A percentile compares a stretch with the other conserved stretches of the same genome.
Conservation (phyloP, 306 rosid species). For the Crotalaria pallida region DNA sequence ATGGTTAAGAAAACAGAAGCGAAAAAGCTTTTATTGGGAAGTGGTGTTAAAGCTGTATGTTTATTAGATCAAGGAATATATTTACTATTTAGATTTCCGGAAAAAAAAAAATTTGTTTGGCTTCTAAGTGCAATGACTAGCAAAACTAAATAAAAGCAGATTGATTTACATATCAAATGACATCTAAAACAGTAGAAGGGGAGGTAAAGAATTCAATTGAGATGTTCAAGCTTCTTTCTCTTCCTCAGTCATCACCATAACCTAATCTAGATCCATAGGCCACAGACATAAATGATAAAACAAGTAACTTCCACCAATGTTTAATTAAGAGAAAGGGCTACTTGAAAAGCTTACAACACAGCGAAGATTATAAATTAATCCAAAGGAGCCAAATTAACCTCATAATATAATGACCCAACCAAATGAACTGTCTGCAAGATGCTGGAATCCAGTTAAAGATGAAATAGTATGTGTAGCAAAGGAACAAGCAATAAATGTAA, state of each 20-base stretch:
- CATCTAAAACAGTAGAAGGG: background rate
- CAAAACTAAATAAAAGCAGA: background rate
- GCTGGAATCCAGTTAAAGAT: background rate
- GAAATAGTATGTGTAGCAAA: background rate
- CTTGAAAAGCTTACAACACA: background rate
- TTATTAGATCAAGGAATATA: too few relatives aligned
- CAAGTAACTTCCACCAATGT: background rate
- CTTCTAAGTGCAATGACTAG: too few relatives aligned
- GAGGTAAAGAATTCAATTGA: background rate
- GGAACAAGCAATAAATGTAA: background rate
- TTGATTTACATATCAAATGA: background rate
- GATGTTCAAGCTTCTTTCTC: background rate
- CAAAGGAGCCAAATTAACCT: background rate
- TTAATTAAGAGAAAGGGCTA: background rate
- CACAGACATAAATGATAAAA: constrained; percentile 1
- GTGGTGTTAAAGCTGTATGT: too few relatives aligned
- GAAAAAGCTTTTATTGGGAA: too few relatives aligned
- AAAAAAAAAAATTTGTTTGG: too few relatives aligned
- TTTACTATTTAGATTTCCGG: too few relatives aligned
- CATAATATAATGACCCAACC: background rate
- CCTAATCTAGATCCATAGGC: background rate
- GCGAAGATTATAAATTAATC: background rate
- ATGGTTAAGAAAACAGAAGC: too few relatives aligned
- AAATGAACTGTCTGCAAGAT: background rate
- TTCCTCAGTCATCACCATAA: background rate